A percentile compares a stretch with the other conserved stretches of the same genome.
Evolutionary conservation across 805 yeast genomes (phyloP).

Genomic region (Candida orba): DNA sequence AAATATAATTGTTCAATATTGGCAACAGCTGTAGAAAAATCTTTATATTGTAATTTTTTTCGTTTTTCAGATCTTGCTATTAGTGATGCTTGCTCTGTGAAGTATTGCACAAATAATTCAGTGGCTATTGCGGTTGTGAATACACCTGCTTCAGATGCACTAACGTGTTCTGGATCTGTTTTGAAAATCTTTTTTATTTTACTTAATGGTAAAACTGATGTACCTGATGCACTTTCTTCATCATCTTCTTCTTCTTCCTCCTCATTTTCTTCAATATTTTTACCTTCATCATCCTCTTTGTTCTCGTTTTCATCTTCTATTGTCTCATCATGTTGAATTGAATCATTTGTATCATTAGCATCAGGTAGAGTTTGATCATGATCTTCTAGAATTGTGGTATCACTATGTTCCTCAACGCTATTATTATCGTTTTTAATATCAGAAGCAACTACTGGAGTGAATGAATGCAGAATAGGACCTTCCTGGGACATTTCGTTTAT

Average conservation of each 20-base stretch:
- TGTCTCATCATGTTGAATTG: conserved; percentile 8
- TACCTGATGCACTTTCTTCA: conserved; percentile 25
- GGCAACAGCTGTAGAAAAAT: conserved; percentile 57
- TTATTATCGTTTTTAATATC: neutral
- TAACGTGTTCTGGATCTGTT: conserved; percentile 64
- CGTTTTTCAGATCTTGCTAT: conserved; percentile 59
- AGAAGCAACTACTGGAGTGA: conserved; percentile 2
- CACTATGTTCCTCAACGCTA: neutral
- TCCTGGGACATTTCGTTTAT: conserved; percentile 1
- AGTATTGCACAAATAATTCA: conserved; percentile 61
- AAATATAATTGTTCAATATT: conserved; percentile 55
- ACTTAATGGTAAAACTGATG: conserved; percentile 49
- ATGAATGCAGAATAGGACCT: conserved; percentile 21
- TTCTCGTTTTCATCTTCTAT: conserved; percentile 2
- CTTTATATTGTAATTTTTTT: conserved; percentile 63
- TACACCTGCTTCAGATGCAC: conserved; percentile 66
- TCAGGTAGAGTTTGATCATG: conserved; percentile 8
- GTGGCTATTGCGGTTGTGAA: conserved; percentile 73
- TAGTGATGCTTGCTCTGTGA: conserved; percentile 64
- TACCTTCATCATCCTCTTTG: conserved; percentile 1
- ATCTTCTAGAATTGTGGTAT: conserved; percentile 14
- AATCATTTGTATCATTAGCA: conserved; percentile 7
- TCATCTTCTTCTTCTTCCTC: conserved; percentile 7
- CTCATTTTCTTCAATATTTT: conserved; percentile 1
- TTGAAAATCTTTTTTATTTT: conserved; percentile 67